Evolutionary conservation across 2,329 filamentous ascomycete genomes (phyloP), one percentile per base, ranked within the genome.

Genomic region (Pseudogymnoascus sp.): DNA sequence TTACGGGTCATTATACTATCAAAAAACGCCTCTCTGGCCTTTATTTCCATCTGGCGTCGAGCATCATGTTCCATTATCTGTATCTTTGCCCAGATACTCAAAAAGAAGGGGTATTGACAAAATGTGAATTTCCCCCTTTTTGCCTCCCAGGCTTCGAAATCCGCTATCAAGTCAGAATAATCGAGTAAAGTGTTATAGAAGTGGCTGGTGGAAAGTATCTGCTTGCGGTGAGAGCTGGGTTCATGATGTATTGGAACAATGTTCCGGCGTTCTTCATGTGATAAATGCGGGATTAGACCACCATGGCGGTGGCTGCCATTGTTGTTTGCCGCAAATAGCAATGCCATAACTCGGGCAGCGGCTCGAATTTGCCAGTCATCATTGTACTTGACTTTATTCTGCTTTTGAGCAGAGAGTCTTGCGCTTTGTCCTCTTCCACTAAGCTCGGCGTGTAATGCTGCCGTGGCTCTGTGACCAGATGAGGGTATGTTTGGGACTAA

Each of bases 1-100:
- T 86, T 86, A 58, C 86, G 84, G 35, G 83, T 89, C 74, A 95
- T 81, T 66, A 97, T 92, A 70, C 88, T 93, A 72, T 92, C 88
- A 70, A 96, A 95, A 73, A 96, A 96, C 2, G 92, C 91, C 70
- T 96, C 90, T 58, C 92, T 82, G 8, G 92, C 92, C 72, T 91
- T 93, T 65, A 85, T 86, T 69, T 91, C 87, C 92, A 96, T 96
- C 73, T 96, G 91, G 6, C 92, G 84, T 64, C 87, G 85, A 6
- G 91, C 90, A 73, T 97, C 92, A 69, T 95, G 84, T 70, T 96
- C 91, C 68, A 96, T 79, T 54, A 96, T 93, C 65, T 88, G 88
- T 62, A 94, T 96, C 74, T 97, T 97, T 28, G 92, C 88, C 78
- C 90, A 92, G 65, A 97, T 92, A 64, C 91, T 96, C 39, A 97